These are phyloP conservation scores for Phytophthora ohioensis DNA, from an alignment of 352 stramenopile species.

Conservation along the genomic window DNA sequence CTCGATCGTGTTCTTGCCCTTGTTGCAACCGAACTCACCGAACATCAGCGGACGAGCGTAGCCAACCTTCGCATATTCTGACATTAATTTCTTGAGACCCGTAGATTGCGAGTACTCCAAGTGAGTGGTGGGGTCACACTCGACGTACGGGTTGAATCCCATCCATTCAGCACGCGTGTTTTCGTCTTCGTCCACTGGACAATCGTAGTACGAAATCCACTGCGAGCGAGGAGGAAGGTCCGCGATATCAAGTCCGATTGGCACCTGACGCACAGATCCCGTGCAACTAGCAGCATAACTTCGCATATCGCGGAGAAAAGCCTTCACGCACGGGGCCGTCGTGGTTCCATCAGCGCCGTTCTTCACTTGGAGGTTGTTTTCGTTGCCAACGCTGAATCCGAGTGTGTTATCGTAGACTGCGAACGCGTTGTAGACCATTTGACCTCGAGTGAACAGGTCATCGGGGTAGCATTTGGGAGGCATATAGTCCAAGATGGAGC, in stretches of 20 bases:
- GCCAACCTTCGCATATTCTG: slow-evolving; percentile 52
- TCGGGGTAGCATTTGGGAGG: slow-evolving; percentile 63
- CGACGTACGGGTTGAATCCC: slow-evolving; percentile 73
- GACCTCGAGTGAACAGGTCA: slow-evolving; percentile 56
- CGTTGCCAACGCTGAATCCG: slow-evolving; percentile 65
- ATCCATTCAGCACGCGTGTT: slow-evolving; percentile 63
- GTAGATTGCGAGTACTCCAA: slow-evolving; percentile 62
- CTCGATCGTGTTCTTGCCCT: slow-evolving; percentile 55
- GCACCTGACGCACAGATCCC: slow-evolving; percentile 53
- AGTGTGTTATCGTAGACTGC: slow-evolving; percentile 79
- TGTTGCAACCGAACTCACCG: slow-evolving; percentile 83
- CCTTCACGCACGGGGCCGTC: slow-evolving; percentile 64
- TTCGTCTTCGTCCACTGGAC: slow-evolving; percentile 52
- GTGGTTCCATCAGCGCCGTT: slow-evolving; percentile 30
- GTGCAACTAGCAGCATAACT: slow-evolving; percentile 55
- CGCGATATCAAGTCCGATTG: slow-evolving; percentile 71
- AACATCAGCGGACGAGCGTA: slow-evolving; percentile 77
- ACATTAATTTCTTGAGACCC: slow-evolving; percentile 69
- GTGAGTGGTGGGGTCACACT: slow-evolving; percentile 66
- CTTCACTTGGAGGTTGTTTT: slow-evolving; percentile 53
- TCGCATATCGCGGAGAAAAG: slow-evolving; percentile 60
- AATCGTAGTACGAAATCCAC: slow-evolving; percentile 81
- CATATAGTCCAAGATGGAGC: slow-evolving; percentile 54
- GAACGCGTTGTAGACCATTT: slow-evolving; percentile 78
- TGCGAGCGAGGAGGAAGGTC: slow-evolving; percentile 61